A percentile compares a stretch with the other conserved stretches of the same genome.
Evolutionary conservation across 306 rosid species (phyloP).

Genomic region (Purshia tridentata): DNA sequence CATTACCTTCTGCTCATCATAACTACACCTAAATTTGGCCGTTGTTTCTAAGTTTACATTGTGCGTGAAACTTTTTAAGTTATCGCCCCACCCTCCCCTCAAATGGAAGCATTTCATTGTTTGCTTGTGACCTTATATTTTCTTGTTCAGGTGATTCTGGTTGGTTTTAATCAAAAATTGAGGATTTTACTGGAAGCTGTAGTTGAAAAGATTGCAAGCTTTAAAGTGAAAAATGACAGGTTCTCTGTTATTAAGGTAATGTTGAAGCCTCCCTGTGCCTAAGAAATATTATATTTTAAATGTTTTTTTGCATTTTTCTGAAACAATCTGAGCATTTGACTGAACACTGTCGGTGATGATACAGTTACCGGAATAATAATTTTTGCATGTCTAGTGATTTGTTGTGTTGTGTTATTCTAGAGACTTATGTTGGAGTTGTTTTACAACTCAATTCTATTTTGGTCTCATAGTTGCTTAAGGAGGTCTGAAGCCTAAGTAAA

Average conservation of each 20-base stretch:
- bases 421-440: too few relatives aligned
- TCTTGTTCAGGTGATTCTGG: slow-evolving; percentile 59
- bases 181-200: slow-evolving; percentile 72
- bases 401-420: background rate
- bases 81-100: too few relatives aligned
- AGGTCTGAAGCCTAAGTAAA: too few relatives aligned
- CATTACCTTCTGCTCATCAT: too few relatives aligned
- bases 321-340: too few relatives aligned
- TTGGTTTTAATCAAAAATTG: slow-evolving; percentile 87
- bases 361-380: background rate
- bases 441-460: too few relatives aligned
- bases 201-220: slow-evolving; percentile 62
- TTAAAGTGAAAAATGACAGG: slow-evolving; percentile 73
- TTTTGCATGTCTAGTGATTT: background rate
- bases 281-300: background rate
- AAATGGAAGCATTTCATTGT: too few relatives aligned
- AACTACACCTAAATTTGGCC: too few relatives aligned
- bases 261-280: slow-evolving; percentile 9
- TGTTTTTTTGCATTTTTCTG: background rate
- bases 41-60: too few relatives aligned
- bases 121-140: slow-evolving; percentile 12
- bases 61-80: too few relatives aligned
- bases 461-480: too few relatives aligned
- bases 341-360: background rate
- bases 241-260: slow-evolving; percentile 88